Evolutionary conservation across 2,329 filamentous ascomycete genomes (phyloP), one percentile per base, ranked within the genome.

Genomic region (Fusarium sp.): DNA sequence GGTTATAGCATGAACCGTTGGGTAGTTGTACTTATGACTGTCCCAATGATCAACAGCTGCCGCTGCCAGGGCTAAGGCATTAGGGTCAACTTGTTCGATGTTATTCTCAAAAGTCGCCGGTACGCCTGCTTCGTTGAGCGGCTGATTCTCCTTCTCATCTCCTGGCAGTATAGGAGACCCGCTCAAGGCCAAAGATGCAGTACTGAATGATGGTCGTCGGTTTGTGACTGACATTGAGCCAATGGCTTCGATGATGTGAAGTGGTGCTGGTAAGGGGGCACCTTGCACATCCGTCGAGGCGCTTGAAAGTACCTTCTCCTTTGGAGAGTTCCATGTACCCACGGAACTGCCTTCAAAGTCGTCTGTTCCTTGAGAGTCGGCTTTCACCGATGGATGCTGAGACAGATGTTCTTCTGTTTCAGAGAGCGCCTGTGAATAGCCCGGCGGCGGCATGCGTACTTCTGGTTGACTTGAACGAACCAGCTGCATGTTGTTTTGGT

Each of bases 221-320:
- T 28, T 26, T 7, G 37, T 26, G 11, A 30, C 49, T 11, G 28
- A 26, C 2, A 51, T 31, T 9, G 42, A 46, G 5, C 42, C 11
- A 16, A 58, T 39, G 6, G 71, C 64, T 16, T 74, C 58, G 9
- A 74, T 75, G 4, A 74, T 26, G 31, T 75, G 69, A 2, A 74
- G 55, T 0, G 71, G 71, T n/a, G 58, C 64, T 23, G 72, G 72
- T 12, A 64, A 56, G 6, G 69, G 72, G 16, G 55, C 64, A 3
- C 42, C 42, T 39, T 31, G 31, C 18, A 53, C 23, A 5, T 58
- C 53, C 2, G 42, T 31, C 11, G 49, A 54, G 6, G 41, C 7
- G 12, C 28, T 34, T 4, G 21, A 19, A 12, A 6, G 11, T 6
- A 37, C 30, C 14, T 19, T 26, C 39, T 23, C 28, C 31, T 25